Conservation (phyloP, 139 green algal genomes). For the Haematococcus lacustris region DNA sequence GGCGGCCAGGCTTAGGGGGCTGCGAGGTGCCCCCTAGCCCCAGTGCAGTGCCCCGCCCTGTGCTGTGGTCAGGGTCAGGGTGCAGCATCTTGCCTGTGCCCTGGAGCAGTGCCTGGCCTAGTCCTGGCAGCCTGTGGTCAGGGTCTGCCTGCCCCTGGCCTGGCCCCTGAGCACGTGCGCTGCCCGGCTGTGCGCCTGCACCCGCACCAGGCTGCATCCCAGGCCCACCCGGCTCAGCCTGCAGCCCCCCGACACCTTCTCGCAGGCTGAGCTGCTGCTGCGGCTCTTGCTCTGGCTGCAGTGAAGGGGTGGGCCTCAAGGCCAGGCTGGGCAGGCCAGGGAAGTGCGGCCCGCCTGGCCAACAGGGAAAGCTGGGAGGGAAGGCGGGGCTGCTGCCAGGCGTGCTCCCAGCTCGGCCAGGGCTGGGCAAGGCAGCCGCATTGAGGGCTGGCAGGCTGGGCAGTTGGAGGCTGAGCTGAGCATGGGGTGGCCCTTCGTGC, state of each 20-base stretch:
- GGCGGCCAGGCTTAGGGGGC: no score
- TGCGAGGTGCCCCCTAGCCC: background rate
- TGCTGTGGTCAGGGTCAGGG: background rate
- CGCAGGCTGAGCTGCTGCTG: background rate
- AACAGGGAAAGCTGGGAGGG: no score
- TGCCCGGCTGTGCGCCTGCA: background rate
- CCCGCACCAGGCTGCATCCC: background rate
- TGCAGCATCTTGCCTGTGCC: background rate
- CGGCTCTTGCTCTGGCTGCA: background rate
- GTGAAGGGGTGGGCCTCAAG: background rate
- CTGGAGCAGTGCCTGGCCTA: background rate
- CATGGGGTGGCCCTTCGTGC: no score
- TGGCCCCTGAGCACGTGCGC: background rate
- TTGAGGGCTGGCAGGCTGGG: background rate
- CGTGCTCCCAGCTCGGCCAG: background rate
- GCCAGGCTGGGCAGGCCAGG: background rate
- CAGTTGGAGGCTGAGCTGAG: background rate
- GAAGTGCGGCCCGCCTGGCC: background rate
- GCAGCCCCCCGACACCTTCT: no score
- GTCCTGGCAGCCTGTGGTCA: background rate
- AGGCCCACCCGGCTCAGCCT: background rate
- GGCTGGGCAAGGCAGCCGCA: background rate
- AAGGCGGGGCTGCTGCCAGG: background rate
- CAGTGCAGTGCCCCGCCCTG: background rate
- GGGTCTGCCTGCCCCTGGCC: no score